These are phyloP conservation scores for Alternaria gaisen DNA, from an alignment of 2,329 filamentous ascomycete genomes.

Conservation along the genomic window DNA sequence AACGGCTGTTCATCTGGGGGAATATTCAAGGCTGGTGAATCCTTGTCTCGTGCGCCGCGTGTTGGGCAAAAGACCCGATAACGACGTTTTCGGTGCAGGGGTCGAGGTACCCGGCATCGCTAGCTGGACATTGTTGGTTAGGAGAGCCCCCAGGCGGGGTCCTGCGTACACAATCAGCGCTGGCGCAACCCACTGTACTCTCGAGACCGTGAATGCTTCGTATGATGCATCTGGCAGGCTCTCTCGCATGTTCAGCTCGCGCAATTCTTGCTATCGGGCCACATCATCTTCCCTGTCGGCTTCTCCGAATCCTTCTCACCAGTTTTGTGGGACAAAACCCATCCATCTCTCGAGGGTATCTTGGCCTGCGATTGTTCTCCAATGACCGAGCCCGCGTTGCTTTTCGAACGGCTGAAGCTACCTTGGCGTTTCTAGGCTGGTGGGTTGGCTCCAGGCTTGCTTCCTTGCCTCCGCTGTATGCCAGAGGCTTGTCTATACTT, in stretches of 20 bases:
- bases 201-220: background rate
- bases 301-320: conserved; percentile 28
- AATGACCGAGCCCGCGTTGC: conserved; percentile 28
- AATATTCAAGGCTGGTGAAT: background rate
- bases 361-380: conserved; percentile 38
- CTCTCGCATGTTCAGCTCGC: conserved; percentile 1
- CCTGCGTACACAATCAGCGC: conserved; percentile 2
- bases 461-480: conserved; percentile 25
- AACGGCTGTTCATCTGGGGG: background rate
- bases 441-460: conserved; percentile 34
- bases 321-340: conserved; percentile 17
- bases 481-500: conserved; percentile 40
- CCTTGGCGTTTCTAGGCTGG: conserved; percentile 44
- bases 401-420: conserved; percentile 19
- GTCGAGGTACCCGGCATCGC: conserved; percentile 8
- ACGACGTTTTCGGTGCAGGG: conserved; percentile 14
- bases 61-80: conserved; percentile 15
- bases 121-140: conserved; percentile 1
- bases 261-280: conserved; percentile 4
- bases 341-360: conserved; percentile 37
- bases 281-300: conserved; percentile 27
- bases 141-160: conserved; percentile 2
- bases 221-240: background rate
- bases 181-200: background rate
- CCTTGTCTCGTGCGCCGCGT: conserved; percentile 10